Conservation (phyloP, 1,284 basidiomycete genomes). For the Irpex lacteus region DNA sequence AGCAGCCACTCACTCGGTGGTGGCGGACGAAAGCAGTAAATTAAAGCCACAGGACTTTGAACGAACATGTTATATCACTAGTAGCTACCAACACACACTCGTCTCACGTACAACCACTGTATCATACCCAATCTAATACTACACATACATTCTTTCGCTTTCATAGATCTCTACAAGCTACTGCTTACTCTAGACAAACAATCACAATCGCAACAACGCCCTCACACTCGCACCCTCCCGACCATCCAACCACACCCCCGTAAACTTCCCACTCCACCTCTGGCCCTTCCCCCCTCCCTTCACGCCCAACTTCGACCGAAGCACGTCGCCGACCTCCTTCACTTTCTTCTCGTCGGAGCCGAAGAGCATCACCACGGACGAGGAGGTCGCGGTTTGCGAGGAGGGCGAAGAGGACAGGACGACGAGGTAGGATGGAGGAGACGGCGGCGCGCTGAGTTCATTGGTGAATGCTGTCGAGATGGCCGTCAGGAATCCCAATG, state of each 20-base stretch:
- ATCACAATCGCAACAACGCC: constrained; percentile 36
- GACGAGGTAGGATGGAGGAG: constrained; percentile 42
- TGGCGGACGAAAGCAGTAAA: not conserved
- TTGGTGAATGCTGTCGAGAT: constrained; percentile 50
- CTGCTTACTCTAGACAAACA: constrained; percentile 5
- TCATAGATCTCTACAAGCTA: not conserved
- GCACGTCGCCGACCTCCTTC: constrained; percentile 53
- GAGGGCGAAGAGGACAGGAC: constrained; percentile 63
- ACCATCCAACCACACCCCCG: constrained; percentile 35
- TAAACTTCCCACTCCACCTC: constrained; percentile 67
- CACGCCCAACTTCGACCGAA: constrained; percentile 55
- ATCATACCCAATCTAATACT: not conserved
- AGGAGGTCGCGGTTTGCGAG: constrained; percentile 46
- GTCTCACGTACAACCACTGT: not conserved
- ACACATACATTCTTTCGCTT: not conserved
- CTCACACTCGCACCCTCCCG: constrained; percentile 36
- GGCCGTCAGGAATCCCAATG: constrained; percentile 59
- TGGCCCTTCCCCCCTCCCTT: constrained; percentile 66
- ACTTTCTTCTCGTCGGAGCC: constrained; percentile 59
- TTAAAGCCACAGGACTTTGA: not conserved
- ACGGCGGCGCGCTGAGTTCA: constrained; percentile 20
- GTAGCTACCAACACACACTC: not conserved
- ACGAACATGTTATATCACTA: not conserved
- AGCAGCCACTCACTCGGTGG: not conserved
- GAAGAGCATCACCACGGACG: constrained; percentile 57